phyloP scores from a whole-genome alignment of 305 asterid genomes.

The Salvia sclarea region DNA sequence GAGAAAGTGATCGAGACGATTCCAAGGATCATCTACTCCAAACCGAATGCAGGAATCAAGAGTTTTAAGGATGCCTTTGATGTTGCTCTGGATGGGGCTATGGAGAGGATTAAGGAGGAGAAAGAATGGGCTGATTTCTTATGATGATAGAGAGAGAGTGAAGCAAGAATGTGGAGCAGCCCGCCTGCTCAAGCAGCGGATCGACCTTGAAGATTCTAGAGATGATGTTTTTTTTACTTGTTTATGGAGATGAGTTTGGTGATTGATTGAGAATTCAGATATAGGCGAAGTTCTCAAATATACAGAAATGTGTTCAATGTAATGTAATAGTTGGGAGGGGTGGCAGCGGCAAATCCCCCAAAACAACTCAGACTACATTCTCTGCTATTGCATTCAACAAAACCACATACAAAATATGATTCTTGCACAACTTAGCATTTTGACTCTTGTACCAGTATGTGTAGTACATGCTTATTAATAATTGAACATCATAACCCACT shows the following conservation, averaged over 20 bases:
- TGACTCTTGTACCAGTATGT: too few relatives aligned
- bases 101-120: constrained; percentile 61
- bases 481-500: too few relatives aligned
- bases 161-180: neutral
- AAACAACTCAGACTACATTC: too few relatives aligned
- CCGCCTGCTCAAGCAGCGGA: too few relatives aligned
- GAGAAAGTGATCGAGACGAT: constrained; percentile 61
- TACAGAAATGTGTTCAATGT: neutral
- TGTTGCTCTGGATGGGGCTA: constrained; percentile 60
- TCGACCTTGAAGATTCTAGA: too few relatives aligned
- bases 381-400: too few relatives aligned
- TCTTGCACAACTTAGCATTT: too few relatives aligned
- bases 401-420: too few relatives aligned
- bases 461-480: too few relatives aligned
- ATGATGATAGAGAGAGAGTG: neutral
- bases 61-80: constrained; percentile 68
- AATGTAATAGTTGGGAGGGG: neutral
- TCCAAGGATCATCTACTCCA: constrained; percentile 56
- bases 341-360: neutral
- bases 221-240: neutral
- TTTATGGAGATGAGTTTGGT: neutral
- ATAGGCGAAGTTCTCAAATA: neutral
- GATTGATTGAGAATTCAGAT: neutral
- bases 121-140: constrained; percentile 61
- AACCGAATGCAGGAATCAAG: constrained; percentile 46